phyloP scores from a whole-genome alignment of 371 early-diverging fungal species.

The Mortierella sp. region DNA sequence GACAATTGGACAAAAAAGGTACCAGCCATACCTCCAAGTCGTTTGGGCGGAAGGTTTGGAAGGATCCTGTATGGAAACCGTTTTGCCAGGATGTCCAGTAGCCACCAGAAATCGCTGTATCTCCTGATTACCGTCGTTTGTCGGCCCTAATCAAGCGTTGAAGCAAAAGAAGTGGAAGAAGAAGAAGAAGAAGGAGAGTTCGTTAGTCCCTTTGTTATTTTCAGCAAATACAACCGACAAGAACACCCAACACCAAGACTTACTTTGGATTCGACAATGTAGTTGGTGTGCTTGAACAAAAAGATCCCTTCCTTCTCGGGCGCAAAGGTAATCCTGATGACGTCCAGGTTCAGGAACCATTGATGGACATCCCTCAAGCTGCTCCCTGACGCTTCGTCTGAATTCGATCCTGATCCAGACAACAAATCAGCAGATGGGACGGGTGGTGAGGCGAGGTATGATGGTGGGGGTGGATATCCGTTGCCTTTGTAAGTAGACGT shows the following conservation, averaged over 20 bases:
- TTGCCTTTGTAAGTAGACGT: conserved; percentile 27
- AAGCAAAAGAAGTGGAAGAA: no score
- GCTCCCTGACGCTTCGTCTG: conserved; percentile 25
- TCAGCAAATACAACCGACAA: neutral
- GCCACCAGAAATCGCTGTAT: conserved; percentile 91
- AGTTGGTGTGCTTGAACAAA: conserved; percentile 86
- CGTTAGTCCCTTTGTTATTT: neutral
- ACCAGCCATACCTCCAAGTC: conserved; percentile 65
- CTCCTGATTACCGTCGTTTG: conserved; percentile 77
- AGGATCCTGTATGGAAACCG: conserved; percentile 84
- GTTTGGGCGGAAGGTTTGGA: conserved; percentile 78
- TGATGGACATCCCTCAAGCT: conserved; percentile 39
- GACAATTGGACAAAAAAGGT: neutral
- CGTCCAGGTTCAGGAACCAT: conserved; percentile 65
- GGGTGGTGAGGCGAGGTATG: conserved; percentile 44
- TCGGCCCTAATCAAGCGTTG: conserved; percentile 60
- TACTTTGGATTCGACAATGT: conserved; percentile 78
- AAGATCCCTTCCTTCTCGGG: conserved; percentile 86
- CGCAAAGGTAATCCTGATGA: conserved; percentile 72
- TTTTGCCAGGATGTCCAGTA: conserved; percentile 77
- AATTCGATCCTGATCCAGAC: neutral
- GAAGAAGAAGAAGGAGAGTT: neutral
- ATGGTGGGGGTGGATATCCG: conserved; percentile 53
- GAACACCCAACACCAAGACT: neutral
- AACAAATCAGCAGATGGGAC: conserved; percentile 10